Base-by-base conservation (phyloP, 768 basidiomycete species). In the Auricularia sp. region DNA sequence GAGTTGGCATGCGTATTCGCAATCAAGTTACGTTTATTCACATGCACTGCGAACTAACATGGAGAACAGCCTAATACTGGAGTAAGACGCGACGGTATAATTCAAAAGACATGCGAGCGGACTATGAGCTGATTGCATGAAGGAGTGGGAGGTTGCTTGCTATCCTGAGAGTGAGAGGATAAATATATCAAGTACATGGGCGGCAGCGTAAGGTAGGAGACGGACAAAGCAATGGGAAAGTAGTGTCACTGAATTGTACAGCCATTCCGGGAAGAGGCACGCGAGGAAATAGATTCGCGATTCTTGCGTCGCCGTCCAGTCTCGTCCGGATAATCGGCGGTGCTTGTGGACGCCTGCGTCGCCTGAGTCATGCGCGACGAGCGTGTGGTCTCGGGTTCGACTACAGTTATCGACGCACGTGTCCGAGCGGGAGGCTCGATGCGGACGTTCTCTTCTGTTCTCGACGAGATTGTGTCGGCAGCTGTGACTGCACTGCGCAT, bases 401-500 rank as follows among this genome's bases (percentile, higher is more conserved):
- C 56, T 8, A 59, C 34, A 13, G 56, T 59, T 6, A 59, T 24
- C 29, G 56, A 59, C 34, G 24, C 29, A 59, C 56, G 56, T 35
- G 14, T 24, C 10, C 56, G 56, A 14, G 24, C 24, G 34, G 56
- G 39, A 7, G 39, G 56, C 29, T 59, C 56, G 33, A 34, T 24
- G 56, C 34, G 29, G 8, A 13, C 29, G 24, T 13, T 59, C 34
- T 59, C 56, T 5, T 59, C 16, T 6, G 14, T 14, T 14, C 56
- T 14, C 6, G 56, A 59, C 1, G 78, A 77, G 18, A 77, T 69
- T 62, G 79, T 82, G 65, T 79, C 80, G 71, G 77, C 68, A 14
- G 81, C 79, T 11, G 83, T 86, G 2, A 77, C 80, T 16, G 80
- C 81, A 67, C 85, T 86, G 47, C 82, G 79, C 69, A 87, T 67